Base-by-base conservation (phyloP, 2,329 filamentous ascomycete species). In the Cytospora mali region DNA sequence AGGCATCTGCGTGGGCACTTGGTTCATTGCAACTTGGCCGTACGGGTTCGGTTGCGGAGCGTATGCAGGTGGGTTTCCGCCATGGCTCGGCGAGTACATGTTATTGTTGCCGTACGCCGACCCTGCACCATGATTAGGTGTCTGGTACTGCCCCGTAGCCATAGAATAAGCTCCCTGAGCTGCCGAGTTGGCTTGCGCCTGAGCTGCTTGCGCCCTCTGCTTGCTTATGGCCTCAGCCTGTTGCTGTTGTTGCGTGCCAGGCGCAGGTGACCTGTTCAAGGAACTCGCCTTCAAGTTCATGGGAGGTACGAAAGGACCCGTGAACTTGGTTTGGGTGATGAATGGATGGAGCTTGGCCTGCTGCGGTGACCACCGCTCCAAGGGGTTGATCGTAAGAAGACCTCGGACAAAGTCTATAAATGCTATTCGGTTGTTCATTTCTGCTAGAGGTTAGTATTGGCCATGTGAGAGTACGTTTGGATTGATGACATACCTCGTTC, bases 341-440 rank as follows among this genome's bases (percentile, higher is more conserved):
- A 99, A 99, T 0, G 95, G 95, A 73, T 99, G 95, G 64, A 97
- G 80, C 74, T 97, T 97, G 35, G 95, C 95, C 77, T 99, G 95
- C 72, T 97, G 94, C 7, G 95, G 95, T 4, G 95, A 97, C 95
- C 95, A 99, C 74, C 95, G 83, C 76, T 99, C 95, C 35, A 99
- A 83, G 3, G 95, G 95, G 73, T 97, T 99, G 73, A 97, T 96
- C 64, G 91, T 96, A 62, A 99, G 80, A 46, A 99, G 78, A 16
- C 95, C 95, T 68, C 95, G 88, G 27, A 98, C 95, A 71, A 99
- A 99, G 75, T 99, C 95, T 73, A 98, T 99, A 71, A 99, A 99
- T 5, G 95, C 93, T 66, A 96, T 87, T 51, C 95, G 90, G 73
- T 99, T 99, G 73, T 95, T 96, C 90, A 99, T 96, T 88, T 99